Evolutionary conservation across 257 asterid species (phyloP).

Genomic region (Przewalskia tangutica): DNA sequence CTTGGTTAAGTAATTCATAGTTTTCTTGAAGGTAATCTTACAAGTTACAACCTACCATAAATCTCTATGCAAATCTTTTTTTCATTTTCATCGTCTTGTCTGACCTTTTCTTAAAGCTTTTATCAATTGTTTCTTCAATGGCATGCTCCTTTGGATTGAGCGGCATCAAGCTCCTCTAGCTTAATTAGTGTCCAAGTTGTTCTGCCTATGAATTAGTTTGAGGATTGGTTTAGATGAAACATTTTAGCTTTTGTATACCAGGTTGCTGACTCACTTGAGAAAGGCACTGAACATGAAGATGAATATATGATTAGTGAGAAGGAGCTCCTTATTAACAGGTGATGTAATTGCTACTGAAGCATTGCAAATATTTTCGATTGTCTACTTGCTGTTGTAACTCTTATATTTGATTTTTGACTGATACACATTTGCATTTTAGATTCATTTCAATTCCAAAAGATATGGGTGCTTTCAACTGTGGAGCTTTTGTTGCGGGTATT

Average conservation of each 20-base stretch:
- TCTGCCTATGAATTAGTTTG: neutral
- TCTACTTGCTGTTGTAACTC: neutral
- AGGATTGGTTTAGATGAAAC: neutral
- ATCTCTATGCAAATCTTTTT: neutral
- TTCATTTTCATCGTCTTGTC: neutral
- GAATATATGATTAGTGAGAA: slow-evolving; percentile 97
- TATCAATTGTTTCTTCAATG: neutral
- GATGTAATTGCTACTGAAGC: slow-evolving; percentile 18
- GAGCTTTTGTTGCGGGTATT: slow-evolving; percentile 96
- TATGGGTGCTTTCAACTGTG: slow-evolving; percentile 96
- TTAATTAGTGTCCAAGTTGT: neutral
- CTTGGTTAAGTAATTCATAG: neutral
- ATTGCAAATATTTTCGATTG: neutral
- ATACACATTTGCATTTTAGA: slow-evolving; percentile 27
- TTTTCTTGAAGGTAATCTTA: neutral
- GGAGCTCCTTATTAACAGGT: slow-evolving; percentile 94
- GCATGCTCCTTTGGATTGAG: neutral
- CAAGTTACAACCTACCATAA: neutral
- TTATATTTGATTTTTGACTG: slow-evolving; percentile 8
- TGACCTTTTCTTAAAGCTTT: neutral
- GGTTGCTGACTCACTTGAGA: slow-evolving; percentile 96
- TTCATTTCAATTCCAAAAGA: slow-evolving; percentile 93
- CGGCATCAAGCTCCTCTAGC: neutral
- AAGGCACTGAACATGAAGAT: slow-evolving; percentile 97
- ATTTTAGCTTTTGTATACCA: slow-evolving; percentile 12